A percentile compares a stretch with the other conserved stretches of the same genome.
phyloP scores from a whole-genome alignment of 169 alveolate genomes.

The Perkinsus olseni region DNA sequence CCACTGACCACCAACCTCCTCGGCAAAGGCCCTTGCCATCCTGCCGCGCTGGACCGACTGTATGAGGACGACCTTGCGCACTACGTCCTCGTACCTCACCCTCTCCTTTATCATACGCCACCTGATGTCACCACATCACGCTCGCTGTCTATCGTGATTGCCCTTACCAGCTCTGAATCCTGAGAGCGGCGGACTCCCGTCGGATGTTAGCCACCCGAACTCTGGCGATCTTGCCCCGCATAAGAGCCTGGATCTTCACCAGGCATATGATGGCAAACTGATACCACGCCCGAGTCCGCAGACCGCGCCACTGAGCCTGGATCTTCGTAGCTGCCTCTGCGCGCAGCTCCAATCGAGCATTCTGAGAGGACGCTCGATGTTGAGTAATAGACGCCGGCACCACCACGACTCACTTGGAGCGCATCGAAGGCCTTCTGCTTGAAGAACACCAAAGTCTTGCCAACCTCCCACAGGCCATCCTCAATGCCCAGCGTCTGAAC shows the following conservation, averaged over 20 bases:
- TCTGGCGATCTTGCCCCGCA: conserved; percentile 21
- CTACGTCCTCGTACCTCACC: neutral
- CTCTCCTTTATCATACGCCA: neutral
- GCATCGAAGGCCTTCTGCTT: conserved; percentile 9
- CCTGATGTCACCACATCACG: neutral
- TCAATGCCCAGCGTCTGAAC: neutral
- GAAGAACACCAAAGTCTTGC: conserved; percentile 30
- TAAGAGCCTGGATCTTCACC: conserved; percentile 16
- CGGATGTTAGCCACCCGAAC: neutral
- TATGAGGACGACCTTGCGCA: neutral
- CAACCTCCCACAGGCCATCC: conserved; percentile 31
- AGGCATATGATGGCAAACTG: neutral
- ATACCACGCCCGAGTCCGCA: neutral
- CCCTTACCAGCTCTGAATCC: conserved; percentile 12
- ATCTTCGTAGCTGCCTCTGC: conserved; percentile 34
- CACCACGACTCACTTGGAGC: neutral
- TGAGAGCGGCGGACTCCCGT: conserved; percentile 14
- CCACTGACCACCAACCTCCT: conserved; percentile 16
- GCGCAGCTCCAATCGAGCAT: conserved; percentile 15
- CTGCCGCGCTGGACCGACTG: conserved; percentile 3
- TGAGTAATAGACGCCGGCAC: neutral
- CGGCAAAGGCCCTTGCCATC: conserved; percentile 1
- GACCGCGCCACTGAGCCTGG: conserved; percentile 37
- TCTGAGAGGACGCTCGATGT: neutral
- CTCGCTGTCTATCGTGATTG: neutral